Conservation (phyloP, 148 eudicot species). For the Silene uniflora region DNA sequence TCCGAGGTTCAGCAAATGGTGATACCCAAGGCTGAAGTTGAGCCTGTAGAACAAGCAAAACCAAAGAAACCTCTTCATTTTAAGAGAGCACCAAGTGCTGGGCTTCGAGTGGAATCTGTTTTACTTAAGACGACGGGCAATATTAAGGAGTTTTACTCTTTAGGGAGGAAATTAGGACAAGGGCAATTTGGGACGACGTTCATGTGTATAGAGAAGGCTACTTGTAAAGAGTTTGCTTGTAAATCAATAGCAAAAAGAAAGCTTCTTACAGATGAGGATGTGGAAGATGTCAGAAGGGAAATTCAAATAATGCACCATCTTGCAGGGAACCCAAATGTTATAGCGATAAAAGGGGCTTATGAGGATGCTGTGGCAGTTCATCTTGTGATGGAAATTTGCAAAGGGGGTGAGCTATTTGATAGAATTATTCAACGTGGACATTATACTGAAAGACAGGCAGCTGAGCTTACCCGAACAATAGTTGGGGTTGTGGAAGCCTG, state of each 20-base stretch:
- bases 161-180: constrained; percentile 62
- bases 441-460: constrained; percentile 54
- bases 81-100: constrained; percentile 50
- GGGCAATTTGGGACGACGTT: constrained; percentile 61
- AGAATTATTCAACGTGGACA: constrained; percentile 57
- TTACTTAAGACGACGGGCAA: constrained; percentile 46
- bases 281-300: constrained; percentile 63
- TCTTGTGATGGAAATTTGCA: constrained; percentile 57
- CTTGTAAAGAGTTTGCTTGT: constrained; percentile 47
- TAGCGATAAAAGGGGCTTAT: constrained; percentile 46
- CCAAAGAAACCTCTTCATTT: constrained; percentile 48
- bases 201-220: constrained; percentile 46
- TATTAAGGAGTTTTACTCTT: constrained; percentile 48
- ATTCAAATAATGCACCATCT: constrained; percentile 71
- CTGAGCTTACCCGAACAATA: constrained; percentile 45
- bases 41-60: constrained; percentile 40
- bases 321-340: constrained; percentile 51
- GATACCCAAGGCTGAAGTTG: constrained; percentile 38
- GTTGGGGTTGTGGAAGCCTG: constrained; percentile 58
- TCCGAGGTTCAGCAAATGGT: constrained; percentile 40
- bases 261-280: constrained; percentile 48
- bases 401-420: constrained; percentile 63
- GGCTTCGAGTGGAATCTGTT: constrained; percentile 46
- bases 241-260: constrained; percentile 59
- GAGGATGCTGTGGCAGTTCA: constrained; percentile 59